Evolutionary conservation across 164 flowering plant species (phyloP).

Genomic region (Echeveria elegans): DNA sequence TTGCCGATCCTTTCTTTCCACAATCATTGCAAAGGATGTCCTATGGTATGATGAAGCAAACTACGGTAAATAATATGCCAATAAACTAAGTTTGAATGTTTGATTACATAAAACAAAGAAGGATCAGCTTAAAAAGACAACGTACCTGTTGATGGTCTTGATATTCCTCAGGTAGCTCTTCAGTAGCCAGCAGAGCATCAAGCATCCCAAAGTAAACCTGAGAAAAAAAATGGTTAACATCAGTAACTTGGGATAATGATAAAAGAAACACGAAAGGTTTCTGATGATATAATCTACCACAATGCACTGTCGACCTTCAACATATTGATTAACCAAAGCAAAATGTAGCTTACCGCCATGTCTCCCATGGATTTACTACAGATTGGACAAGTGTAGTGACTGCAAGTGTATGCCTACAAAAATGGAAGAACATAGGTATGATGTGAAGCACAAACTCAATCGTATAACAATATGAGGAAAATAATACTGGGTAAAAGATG

Average conservation of each 20-base stretch:
- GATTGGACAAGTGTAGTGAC: constrained; percentile 91
- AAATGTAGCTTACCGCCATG: constrained; percentile 74
- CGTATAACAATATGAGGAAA: constrained; percentile 1
- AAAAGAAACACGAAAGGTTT: background rate
- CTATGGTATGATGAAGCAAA: constrained; percentile 27
- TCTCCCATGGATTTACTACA: constrained; percentile 97
- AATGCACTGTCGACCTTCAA: no score
- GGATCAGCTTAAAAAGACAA: background rate
- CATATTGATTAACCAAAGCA: no score
- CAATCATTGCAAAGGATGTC: constrained; percentile 93
- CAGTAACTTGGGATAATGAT: background rate
- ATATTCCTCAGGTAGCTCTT: constrained; percentile 91
- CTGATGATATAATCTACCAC: background rate
- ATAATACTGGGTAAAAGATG: background rate
- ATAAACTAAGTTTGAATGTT: background rate
- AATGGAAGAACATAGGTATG: background rate
- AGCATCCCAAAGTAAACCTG: constrained; percentile 99
- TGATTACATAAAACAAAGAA: background rate
- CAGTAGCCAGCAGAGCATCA: constrained; percentile 83
- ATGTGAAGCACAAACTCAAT: background rate
- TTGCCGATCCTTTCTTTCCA: constrained; percentile 51
- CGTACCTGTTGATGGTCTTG: constrained; percentile 70
- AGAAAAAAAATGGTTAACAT: background rate
- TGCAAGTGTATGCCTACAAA: constrained; percentile 80
- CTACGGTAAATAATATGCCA: background rate